Conservation (phyloP, 371 early-diverging fungal species). For the Coemansia sp. region DNA sequence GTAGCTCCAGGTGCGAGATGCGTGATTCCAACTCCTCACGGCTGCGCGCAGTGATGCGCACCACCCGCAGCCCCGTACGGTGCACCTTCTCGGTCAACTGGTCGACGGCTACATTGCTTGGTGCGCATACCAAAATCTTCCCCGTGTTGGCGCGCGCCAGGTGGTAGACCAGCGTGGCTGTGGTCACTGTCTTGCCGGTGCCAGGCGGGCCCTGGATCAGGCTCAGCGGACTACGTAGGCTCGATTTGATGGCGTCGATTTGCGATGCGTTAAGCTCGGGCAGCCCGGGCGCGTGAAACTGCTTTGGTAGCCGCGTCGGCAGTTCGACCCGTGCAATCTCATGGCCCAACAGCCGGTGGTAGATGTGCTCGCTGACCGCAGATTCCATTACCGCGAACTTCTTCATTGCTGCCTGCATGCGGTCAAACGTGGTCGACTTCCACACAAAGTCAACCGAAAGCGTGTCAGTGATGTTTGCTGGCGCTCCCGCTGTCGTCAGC, state of each 20-base stretch:
- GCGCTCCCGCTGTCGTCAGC: constrained; percentile 67
- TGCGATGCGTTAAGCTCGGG: constrained; percentile 98
- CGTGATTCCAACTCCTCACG: constrained; percentile 93
- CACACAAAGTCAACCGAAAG: constrained; percentile 98
- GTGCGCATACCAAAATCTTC: constrained; percentile 96
- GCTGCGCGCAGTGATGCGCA: constrained; percentile 91
- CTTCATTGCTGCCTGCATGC: constrained; percentile 94
- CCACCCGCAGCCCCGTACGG: constrained; percentile 92
- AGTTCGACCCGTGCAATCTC: constrained; percentile 80
- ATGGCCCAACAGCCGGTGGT: constrained; percentile 91
- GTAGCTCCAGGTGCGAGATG: constrained; percentile 87
- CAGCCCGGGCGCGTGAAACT: constrained; percentile 86
- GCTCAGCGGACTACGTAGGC: constrained; percentile 85
- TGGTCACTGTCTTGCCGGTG: constrained; percentile 98
- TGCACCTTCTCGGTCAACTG: constrained; percentile 97
- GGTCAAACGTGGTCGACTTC: constrained; percentile 96
- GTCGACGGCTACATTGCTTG: constrained; percentile 99
- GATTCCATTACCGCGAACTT: constrained; percentile 93
- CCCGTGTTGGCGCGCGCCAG: constrained; percentile 88
- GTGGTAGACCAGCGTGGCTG: constrained; percentile 97
- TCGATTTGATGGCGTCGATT: constrained; percentile 90
- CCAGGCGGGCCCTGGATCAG: constrained; percentile 98
- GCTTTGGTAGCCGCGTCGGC: constrained; percentile 75
- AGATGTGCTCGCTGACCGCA: constrained; percentile 92
- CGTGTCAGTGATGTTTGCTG: constrained; percentile 70